Base-by-base conservation (phyloP, 768 basidiomycete species). In the Tremella yokohamensis region DNA sequence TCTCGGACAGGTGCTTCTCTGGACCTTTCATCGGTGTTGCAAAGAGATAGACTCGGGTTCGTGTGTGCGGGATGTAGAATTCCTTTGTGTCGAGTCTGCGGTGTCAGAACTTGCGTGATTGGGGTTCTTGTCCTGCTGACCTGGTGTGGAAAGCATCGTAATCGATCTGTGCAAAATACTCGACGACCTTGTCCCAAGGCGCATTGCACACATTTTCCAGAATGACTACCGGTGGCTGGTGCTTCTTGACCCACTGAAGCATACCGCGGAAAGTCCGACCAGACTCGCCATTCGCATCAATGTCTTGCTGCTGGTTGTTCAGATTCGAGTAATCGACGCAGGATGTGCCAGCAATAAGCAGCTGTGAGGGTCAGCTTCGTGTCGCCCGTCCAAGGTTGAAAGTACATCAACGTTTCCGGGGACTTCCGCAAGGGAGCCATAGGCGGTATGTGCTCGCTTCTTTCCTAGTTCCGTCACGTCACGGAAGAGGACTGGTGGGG, bases 301-400 rank as follows among this genome's bases (percentile, higher is more conserved):
- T 89, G 34, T 84, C 86, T 74, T 97, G 90, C 74, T 90, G 90
- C 71, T 89, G 83, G 65, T 87, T 91, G 75, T 97, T 97, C 57
- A 97, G 82, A 69, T 87, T 90, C n/a, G 93, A 96, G 66, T 94
- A 96, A 72, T 96, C 93, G 63, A 96, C 92, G 61, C 93, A 97
- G 19, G 91, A 94, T 0, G 93, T 97, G 26, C 93, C 93, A 2
- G 93, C 93, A 57, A 97, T 83, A 25, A 73, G 63, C n/a, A 73
- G 58, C 66, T 67, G 38, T 26, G 13, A 22, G 29, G 29, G 58
- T 53, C 47, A 65, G 47, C 49, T 0, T 8, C 8, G 22, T 26
- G 29, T 8, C 1, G 38, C 16, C 19, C 24, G 22, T 29, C 29
- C 4, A 9, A 26, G 40, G 39, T 18, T 26, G 29, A 11, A 11